Base-by-base conservation (phyloP, 2,329 filamentous ascomycete species). In the Trichoderma hamatum region DNA sequence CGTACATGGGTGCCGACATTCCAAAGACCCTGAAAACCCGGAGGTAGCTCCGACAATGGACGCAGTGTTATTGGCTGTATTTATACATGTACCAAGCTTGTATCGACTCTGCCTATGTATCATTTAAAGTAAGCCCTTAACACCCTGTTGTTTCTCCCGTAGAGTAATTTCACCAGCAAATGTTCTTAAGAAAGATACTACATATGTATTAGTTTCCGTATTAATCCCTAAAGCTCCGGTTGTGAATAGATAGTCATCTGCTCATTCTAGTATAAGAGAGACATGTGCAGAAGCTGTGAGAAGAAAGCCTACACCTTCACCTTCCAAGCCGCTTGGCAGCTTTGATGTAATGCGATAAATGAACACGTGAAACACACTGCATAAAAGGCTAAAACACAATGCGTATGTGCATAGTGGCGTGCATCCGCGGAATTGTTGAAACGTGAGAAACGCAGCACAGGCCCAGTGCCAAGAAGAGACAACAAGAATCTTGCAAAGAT, bases 1-100 rank as follows among this genome's bases (percentile, higher is more conserved):
- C 51, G 51, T 65, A 65, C 62, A 56, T 56, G 62, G 36, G 49
- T 56, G 36, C 30, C 26, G 28, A 43, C 51, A 30, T 46, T 32
- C 28, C 34, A 30, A 65, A 16, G 30, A 65, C 62, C 62, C 62
- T 65, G 34, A 30, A 19, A 49, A 24, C 6, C 54, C 51, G 34
- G 62, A 46, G 58, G 11, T 43, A 21, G 58, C 39, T 61, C 58
- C 58, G 58, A 4, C 5, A 21, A 46, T 61, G 13, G 5, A 21
- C 3, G 52, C 36, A 14, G 62, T 56, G 19, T n/a, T 39, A 13
- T n/a, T 43, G 26, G 62, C 46, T 36, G 26, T 32, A 19, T 49
- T 30, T 2, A 14, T 32, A n/a, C n/a, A n/a, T n/a, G n/a, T n/a
- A 39, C 51, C 24, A 16, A 39, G n/a, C 19, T 19, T 26, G 24